Base-by-base conservation (phyloP, 352 stramenopile species). In the Blastocystis sp. region DNA sequence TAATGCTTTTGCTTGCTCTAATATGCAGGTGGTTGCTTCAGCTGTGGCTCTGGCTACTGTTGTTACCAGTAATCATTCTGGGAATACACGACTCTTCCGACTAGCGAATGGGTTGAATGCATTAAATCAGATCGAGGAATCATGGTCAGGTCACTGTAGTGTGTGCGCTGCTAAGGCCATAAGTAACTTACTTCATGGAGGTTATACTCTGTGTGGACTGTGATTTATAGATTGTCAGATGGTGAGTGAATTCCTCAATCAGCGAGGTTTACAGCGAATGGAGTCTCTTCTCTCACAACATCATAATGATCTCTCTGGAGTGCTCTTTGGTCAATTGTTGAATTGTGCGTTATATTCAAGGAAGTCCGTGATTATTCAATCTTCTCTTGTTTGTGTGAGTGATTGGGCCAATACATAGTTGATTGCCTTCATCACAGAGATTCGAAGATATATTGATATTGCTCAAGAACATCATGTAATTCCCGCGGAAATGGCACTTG, bases 281-380 rank as follows among this genome's bases (percentile, higher is more conserved):
- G 35, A 68, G 6, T 22, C 30, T 0, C 24, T 84, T 33, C 42
- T 84, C 22, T 27, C 27, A 19, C 73, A 84, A 30, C 24, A 44
- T 44, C 73, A 56, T 1, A n/a, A 37, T 6, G 51, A 84, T 15
- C 73, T 84, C 30, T 66, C 27, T 19, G 73, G 73, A n/a, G 22
- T 84, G 11, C 35, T 84, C 1, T 84, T 64, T 42, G 73, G 73
- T 48, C 73, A 84, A 56, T n/a, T 84, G 51, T 53, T 84, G 48
- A 84, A 84, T 27, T 60, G 51, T 30, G 3, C 30, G 0, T 42
- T 84, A 22, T 84, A 68, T 17, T 53, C 48, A 0, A 37, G 27
- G 33, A 44, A 58, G 35, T 30, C 44, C 3, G 9, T 84, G 19
- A 54, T 68, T 44, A 11, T 84, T 15, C 48, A 64, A 27, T 37